Evolutionary conservation across 345 rosid species (phyloP).

Genomic region (Citrus maxima): DNA sequence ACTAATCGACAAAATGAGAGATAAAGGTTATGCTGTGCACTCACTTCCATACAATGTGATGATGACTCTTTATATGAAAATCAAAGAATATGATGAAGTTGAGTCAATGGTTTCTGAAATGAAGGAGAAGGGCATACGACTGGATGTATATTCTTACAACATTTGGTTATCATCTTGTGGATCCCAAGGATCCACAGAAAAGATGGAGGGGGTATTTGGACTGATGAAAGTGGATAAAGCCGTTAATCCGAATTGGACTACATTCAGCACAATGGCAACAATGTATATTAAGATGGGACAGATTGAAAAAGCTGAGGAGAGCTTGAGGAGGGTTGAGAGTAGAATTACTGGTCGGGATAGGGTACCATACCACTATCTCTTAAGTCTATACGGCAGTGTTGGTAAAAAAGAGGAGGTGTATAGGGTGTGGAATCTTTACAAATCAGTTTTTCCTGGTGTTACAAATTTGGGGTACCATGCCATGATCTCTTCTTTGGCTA

Average conservation of each 20-base stretch:
- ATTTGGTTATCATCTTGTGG: constrained; percentile 91
- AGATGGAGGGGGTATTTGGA: constrained; percentile 75
- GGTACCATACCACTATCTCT: constrained; percentile 82
- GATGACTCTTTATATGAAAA: constrained; percentile 96
- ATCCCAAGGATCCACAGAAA: constrained; percentile 58
- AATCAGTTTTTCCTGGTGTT: constrained; percentile 64
- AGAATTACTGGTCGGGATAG: constrained; percentile 79
- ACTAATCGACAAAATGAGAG: constrained; percentile 61
- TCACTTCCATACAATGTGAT: constrained; percentile 89
- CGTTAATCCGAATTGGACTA: constrained; percentile 81
- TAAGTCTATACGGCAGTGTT: constrained; percentile 70
- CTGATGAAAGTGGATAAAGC: constrained; percentile 61
- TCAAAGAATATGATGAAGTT: constrained; percentile 69
- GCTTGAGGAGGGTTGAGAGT: constrained; percentile 73
- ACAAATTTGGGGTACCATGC: constrained; percentile 88
- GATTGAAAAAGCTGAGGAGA: constrained; percentile 74
- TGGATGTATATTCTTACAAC: constrained; percentile 86
- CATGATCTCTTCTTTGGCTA: constrained; percentile 63
- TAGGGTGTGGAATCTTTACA: constrained; percentile 82
- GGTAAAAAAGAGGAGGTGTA: constrained; percentile 69
- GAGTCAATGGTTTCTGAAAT: constrained; percentile 69
- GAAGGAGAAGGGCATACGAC: constrained; percentile 60
- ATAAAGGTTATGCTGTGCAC: constrained; percentile 52
- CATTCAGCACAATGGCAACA: constrained; percentile 90
- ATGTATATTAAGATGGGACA: constrained; percentile 81